These are phyloP conservation scores for Trichoderma reesei DNA, from an alignment of 495 filamentous ascomycete species.

Conservation along the genomic window DNA sequence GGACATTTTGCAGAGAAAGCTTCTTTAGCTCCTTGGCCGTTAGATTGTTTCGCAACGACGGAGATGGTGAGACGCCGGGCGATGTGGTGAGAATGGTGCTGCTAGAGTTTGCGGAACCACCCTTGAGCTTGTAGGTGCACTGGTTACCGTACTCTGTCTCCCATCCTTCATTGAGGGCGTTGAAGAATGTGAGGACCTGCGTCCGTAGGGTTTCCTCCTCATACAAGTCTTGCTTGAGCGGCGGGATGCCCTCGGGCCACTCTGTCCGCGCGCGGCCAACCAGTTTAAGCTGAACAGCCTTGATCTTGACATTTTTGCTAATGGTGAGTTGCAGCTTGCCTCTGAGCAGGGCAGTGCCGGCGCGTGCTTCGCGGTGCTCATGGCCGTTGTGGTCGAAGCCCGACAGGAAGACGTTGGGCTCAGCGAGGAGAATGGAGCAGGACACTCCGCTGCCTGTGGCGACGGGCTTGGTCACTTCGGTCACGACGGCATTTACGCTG, in stretches of 20 bases:
- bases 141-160: constrained; percentile 51
- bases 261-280: constrained; percentile 79
- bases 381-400: constrained; percentile 80
- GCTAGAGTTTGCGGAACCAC: constrained; percentile 35
- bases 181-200: constrained; percentile 75
- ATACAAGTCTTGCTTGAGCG: constrained; percentile 69
- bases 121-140: constrained; percentile 38
- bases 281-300: constrained; percentile 83
- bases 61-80: constrained; percentile 19
- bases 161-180: constrained; percentile 52
- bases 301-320: constrained; percentile 87
- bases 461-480: constrained; percentile 54
- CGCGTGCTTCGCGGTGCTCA: constrained; percentile 41
- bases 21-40: constrained; percentile 44
- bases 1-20: constrained; percentile 68
- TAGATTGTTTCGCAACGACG: constrained; percentile 23
- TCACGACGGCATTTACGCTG: constrained; percentile 29
- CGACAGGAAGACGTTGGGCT: constrained; percentile 81
- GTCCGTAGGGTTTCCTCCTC: constrained; percentile 71
- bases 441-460: constrained; percentile 63
- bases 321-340: constrained; percentile 76
- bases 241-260: constrained; percentile 97
- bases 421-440: constrained; percentile 68
- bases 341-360: constrained; percentile 69
- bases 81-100: constrained; percentile 13